These are phyloP conservation scores for Lodderomyces oxycetoniae DNA, from an alignment of 1,139 yeast species.

Conservation along the genomic window DNA sequence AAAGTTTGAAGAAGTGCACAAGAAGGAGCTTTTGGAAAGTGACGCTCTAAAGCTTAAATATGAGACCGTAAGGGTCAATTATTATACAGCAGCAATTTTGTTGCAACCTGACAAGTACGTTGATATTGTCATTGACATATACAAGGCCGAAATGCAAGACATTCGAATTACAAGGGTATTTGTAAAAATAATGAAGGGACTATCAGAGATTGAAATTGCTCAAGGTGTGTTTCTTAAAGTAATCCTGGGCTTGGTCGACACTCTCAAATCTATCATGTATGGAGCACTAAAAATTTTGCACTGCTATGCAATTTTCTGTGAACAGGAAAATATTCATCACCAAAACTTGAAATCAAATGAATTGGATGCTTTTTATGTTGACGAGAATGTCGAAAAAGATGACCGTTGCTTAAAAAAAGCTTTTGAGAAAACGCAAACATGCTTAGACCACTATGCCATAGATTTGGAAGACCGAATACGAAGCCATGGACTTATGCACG, in stretches of 20 bases:
- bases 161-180: slow-evolving; percentile 28
- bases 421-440: not conserved
- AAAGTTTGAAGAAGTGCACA: slow-evolving; percentile 16
- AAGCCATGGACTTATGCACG: too few relatives aligned
- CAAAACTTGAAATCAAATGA: not conserved
- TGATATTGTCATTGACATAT: slow-evolving; percentile 22
- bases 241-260: slow-evolving; percentile 21
- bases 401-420: not conserved
- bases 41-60: slow-evolving; percentile 19
- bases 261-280: slow-evolving; percentile 27
- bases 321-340: not conserved
- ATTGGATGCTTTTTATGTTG: not conserved
- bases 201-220: slow-evolving; percentile 29
- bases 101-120: slow-evolving; percentile 35
- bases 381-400: not conserved
- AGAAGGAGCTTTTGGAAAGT: slow-evolving; percentile 15
- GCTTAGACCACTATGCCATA: not conserved
- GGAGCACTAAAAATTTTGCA: slow-evolving; percentile 28
- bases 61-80: slow-evolving; percentile 31
- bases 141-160: slow-evolving; percentile 24
- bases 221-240: slow-evolving; percentile 20
- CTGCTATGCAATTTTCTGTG: slow-evolving; percentile 16
- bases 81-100: slow-evolving; percentile 41
- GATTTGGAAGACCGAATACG: not conserved
- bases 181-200: slow-evolving; percentile 37